These are phyloP conservation scores for Pseudocercospora macadamiae DNA, from an alignment of 2,329 filamentous ascomycete genomes.

Conservation along the genomic window DNA sequence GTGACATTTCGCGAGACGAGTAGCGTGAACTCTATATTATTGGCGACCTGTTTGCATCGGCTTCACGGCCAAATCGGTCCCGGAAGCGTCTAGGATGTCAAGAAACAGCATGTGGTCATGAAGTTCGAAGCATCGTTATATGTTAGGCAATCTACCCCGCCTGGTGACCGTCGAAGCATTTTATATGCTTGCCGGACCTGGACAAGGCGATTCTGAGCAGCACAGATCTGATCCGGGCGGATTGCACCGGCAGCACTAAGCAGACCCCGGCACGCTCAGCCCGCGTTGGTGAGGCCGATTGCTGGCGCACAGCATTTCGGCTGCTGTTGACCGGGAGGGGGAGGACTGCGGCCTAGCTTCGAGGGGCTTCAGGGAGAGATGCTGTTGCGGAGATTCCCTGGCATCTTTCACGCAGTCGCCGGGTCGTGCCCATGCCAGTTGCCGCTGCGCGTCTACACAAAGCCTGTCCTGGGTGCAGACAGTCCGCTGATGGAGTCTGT, in stretches of 20 bases:
- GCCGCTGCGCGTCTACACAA: constrained; percentile 1
- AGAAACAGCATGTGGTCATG: neutral
- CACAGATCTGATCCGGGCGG: neutral
- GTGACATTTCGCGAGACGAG: neutral
- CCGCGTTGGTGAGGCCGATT: constrained; percentile 5
- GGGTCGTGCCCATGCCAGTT: neutral
- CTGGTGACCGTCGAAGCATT: neutral
- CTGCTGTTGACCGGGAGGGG: constrained; percentile 5
- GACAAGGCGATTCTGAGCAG: no score
- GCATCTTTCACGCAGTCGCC: neutral
- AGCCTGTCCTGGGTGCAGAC: neutral
- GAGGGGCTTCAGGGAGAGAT: neutral
- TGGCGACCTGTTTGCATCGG: neutral
- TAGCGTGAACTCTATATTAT: constrained; percentile 9
- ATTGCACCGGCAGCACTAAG: neutral
- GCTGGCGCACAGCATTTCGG: constrained; percentile 3
- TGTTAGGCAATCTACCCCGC: neutral
- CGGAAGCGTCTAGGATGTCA: neutral
- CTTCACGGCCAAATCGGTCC: neutral
- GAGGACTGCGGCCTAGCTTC: constrained; percentile 3
- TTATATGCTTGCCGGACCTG: neutral
- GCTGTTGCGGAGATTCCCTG: constrained; percentile 4
- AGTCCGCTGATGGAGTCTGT: neutral
- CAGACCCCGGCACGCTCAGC: neutral
- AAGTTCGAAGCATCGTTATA: no score